Percentiles rank a stretch among this genome's conserved stretches.
These are phyloP conservation scores for Tetrapisispora arboricola DNA, from an alignment of 805 yeast species.

Conservation along the genomic window DNA sequence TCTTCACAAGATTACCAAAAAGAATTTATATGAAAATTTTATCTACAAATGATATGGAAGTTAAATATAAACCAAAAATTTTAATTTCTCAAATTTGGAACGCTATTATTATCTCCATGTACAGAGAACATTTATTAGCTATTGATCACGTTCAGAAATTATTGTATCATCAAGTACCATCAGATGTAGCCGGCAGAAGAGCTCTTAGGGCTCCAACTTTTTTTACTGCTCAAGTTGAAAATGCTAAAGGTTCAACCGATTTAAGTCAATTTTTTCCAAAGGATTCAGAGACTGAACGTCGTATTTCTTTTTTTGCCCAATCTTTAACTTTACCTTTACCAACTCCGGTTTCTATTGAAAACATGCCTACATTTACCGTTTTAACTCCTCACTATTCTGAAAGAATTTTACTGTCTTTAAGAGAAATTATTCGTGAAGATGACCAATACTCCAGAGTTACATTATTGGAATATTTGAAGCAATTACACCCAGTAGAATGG, in stretches of 20 bases:
- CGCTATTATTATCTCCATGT: conserved; percentile 97
- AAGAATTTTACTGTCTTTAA: conserved; percentile 79
- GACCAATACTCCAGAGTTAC: conserved; percentile 94
- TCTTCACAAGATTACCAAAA: conserved; percentile 94
- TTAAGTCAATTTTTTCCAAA: conserved; percentile 94
- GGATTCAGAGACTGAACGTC: conserved; percentile 97
- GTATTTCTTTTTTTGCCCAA: conserved; percentile 98
- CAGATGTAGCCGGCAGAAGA: conserved; percentile 95
- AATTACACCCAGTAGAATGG: conserved; percentile 95
- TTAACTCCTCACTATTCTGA: conserved; percentile 93
- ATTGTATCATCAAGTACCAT: conserved; percentile 95
- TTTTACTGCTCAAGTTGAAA: conserved; percentile 94
- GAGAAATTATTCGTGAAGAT: conserved; percentile 94
- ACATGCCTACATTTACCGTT: conserved; percentile 98
- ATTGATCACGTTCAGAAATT: conserved; percentile 97
- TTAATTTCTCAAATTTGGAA: conserved; percentile 98
- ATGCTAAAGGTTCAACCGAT: conserved; percentile 38
- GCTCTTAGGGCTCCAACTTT: conserved; percentile 97
- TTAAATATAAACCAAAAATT: conserved; percentile 96
- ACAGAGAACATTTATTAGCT: conserved; percentile 95
- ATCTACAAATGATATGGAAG: conserved; percentile 98
- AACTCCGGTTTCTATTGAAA: conserved; percentile 96
- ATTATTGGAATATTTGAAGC: conserved; percentile 84
- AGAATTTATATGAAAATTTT: conserved; percentile 94
- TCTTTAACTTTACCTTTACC: conserved; percentile 97